Evolutionary conservation across 2,329 filamentous ascomycete species (phyloP).

Genomic region (Chaetomium globosum): DNA sequence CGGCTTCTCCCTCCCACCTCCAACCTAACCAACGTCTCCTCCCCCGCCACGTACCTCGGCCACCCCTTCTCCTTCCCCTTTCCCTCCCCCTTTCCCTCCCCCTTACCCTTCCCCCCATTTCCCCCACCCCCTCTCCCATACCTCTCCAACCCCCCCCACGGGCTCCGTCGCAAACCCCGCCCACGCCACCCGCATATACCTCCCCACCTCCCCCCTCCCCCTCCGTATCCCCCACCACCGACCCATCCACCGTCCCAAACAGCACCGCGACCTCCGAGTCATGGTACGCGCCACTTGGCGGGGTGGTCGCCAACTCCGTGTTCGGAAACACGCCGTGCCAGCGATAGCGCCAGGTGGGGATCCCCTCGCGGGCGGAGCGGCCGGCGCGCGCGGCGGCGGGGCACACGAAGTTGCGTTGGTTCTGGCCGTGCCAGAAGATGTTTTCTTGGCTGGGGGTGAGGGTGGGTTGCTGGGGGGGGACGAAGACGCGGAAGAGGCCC

Average conservation of each 20-base stretch:
- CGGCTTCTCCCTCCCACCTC: conserved; percentile 4
- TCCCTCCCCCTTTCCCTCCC: not conserved
- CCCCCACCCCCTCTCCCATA: not conserved
- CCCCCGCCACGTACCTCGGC: conserved; percentile 7
- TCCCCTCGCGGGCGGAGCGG: conserved; percentile 32
- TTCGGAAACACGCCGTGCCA: conserved; percentile 46
- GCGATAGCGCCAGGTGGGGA: conserved; percentile 45
- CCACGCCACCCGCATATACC: conserved; percentile 46
- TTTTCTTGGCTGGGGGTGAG: not conserved
- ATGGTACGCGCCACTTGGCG: conserved; percentile 44
- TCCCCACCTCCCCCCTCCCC: conserved; percentile 40
- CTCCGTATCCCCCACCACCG: conserved; percentile 31
- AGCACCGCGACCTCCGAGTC: conserved; percentile 36
- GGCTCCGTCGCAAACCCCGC: conserved; percentile 47
- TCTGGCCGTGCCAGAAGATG: conserved; percentile 7
- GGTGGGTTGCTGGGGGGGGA: conserved; percentile 3
- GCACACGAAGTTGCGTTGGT: conserved; percentile 40
- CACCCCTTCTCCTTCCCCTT: conserved; percentile 2
- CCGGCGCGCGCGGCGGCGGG: conserved; percentile 38
- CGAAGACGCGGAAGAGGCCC: conserved; percentile 27
- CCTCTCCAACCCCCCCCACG: conserved; percentile 28
- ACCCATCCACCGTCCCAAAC: conserved; percentile 27
- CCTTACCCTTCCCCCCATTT: not conserved
- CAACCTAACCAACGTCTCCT: conserved; percentile 19
- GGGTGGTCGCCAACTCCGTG: conserved; percentile 36